These are phyloP conservation scores for Smittium mucronatum DNA, from an alignment of 371 early-diverging fungal genomes.

Conservation along the genomic window DNA sequence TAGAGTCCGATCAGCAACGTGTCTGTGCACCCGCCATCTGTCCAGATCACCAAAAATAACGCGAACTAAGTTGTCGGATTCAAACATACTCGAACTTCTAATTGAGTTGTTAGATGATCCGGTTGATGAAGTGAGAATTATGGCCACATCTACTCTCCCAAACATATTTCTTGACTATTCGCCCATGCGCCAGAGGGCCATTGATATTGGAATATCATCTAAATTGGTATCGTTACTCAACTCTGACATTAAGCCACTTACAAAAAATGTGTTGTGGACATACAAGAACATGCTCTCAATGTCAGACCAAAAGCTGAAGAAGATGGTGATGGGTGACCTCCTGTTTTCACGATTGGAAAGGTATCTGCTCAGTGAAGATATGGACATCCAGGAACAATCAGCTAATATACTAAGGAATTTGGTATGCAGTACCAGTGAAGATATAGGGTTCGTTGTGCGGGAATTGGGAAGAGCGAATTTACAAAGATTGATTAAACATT, in stretches of 20 bases:
- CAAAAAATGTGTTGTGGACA: conserved; percentile 29
- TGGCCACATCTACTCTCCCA: conserved; percentile 28
- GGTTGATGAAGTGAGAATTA: conserved; percentile 18
- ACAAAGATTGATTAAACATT: background rate
- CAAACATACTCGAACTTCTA: conserved; percentile 22
- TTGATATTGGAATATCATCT: conserved; percentile 23
- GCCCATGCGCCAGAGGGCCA: conserved; percentile 25
- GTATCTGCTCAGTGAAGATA: conserved; percentile 15
- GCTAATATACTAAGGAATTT: conserved; percentile 25
- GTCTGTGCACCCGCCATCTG: conserved; percentile 29
- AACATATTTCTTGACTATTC: conserved; percentile 30
- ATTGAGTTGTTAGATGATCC: conserved; percentile 15
- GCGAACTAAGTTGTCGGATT: conserved; percentile 29
- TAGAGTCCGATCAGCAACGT: conserved; percentile 24
- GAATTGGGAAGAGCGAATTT: background rate
- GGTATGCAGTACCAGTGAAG: conserved; percentile 4
- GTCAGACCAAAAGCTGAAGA: conserved; percentile 21
- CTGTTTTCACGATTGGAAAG: conserved; percentile 15
- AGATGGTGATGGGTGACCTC: conserved; percentile 15
- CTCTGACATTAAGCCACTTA: conserved; percentile 12
- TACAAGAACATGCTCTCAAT: conserved; percentile 23
- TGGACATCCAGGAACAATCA: conserved; percentile 24
- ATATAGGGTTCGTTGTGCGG: conserved; percentile 2
- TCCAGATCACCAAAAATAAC: conserved; percentile 27
- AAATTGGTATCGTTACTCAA: conserved; percentile 18